Conservation (phyloP, 75 land plant genomes). For the Pinus tabuliformis region DNA sequence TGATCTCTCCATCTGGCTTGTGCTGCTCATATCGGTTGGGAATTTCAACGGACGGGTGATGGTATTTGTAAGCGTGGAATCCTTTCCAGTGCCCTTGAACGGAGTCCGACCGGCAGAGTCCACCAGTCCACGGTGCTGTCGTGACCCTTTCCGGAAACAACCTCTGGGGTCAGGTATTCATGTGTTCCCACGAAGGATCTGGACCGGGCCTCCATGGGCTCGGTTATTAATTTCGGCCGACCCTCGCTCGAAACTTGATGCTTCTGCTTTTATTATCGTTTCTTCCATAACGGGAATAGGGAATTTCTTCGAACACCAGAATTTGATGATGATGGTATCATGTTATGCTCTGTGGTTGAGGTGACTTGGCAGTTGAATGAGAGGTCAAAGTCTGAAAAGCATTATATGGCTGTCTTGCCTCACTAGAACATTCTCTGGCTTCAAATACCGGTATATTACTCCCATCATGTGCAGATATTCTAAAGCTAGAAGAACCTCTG, state of each 20-base stretch:
- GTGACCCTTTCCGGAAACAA: slow-evolving; percentile 24
- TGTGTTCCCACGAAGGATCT: slow-evolving; percentile 72
- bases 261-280: too few relatives aligned
- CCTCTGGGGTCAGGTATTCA: slow-evolving; percentile 80
- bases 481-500: slow-evolving; percentile 64
- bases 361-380: slow-evolving; percentile 58
- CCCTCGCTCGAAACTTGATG: too few relatives aligned
- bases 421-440: slow-evolving; percentile 79
- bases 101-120: slow-evolving; percentile 66
- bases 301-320: too few relatives aligned
- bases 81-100: slow-evolving; percentile 39
- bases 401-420: slow-evolving; percentile 69
- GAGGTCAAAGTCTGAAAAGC: slow-evolving; percentile 80
- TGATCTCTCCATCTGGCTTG: too few relatives aligned
- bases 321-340: not conserved
- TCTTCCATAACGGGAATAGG: too few relatives aligned
- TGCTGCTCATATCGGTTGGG: too few relatives aligned
- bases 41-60: not conserved
- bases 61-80: slow-evolving; percentile 31
- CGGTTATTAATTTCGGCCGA: slow-evolving; percentile 11
- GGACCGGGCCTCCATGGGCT: slow-evolving; percentile 47
- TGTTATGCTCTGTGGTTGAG: not conserved
- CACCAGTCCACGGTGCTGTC: slow-evolving; percentile 66
- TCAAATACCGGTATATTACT: slow-evolving; percentile 67
- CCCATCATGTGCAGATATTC: slow-evolving; percentile 90